phyloP scores from a whole-genome alignment of 2,329 filamentous ascomycete genomes.

The Hymenoscyphus repandus region DNA sequence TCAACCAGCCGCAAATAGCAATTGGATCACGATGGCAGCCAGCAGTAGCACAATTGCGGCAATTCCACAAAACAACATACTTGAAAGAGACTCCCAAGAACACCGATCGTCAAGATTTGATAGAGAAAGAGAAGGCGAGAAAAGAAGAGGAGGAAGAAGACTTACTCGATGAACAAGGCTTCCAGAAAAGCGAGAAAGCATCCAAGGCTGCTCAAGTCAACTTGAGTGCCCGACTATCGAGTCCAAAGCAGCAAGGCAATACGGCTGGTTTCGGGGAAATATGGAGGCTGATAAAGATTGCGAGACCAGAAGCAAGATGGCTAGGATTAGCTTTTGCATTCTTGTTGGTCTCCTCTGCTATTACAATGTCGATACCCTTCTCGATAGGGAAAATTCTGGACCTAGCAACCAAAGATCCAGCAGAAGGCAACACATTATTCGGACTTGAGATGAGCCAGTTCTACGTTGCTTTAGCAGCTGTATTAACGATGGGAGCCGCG shows the following conservation, averaged over 20 bases:
- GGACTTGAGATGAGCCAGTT: constrained; percentile 83
- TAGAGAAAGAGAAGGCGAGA: constrained; percentile 33
- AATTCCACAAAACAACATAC: constrained; percentile 24
- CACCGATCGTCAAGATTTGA: constrained; percentile 29
- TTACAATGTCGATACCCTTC: constrained; percentile 95
- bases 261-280: constrained; percentile 69
- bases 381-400: constrained; percentile 95
- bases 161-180: constrained; percentile 49
- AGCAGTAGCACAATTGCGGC: constrained; percentile 26
- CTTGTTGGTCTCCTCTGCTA: constrained; percentile 80
- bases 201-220: constrained; percentile 85
- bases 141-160: constrained; percentile 39
- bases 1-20: constrained; percentile 12
- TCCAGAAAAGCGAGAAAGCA: constrained; percentile 75
- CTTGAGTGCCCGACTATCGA: constrained; percentile 78
- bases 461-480: constrained; percentile 70
- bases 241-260: constrained; percentile 54
- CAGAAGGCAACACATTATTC: constrained; percentile 67
- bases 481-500: constrained; percentile 77
- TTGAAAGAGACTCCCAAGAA: constrained; percentile 19
- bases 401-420: constrained; percentile 69
- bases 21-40: constrained; percentile 26
- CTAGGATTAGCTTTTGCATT: constrained; percentile 77
- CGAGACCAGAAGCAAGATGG: constrained; percentile 74
- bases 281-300: constrained; percentile 83